These are phyloP conservation scores for Neurospora crassa DNA, from an alignment of 2,329 filamentous ascomycete genomes.

Conservation along the genomic window DNA sequence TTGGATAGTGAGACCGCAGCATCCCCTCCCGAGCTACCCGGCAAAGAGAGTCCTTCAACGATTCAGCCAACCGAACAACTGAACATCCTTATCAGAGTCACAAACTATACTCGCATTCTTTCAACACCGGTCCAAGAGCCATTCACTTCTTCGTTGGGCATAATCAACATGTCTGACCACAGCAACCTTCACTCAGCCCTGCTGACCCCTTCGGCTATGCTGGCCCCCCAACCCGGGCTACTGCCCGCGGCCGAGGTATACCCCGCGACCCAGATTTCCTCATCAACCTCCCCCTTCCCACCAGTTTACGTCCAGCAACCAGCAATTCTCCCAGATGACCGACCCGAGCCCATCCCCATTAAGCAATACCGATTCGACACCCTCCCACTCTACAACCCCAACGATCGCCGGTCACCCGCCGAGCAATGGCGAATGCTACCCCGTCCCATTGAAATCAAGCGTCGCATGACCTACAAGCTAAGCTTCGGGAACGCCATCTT, in stretches of 20 bases:
- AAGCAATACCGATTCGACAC: neutral
- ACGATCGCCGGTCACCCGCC: neutral
- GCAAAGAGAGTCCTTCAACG: neutral
- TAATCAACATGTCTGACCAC: neutral
- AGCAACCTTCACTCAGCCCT: neutral
- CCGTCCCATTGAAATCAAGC: neutral
- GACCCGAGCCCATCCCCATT: neutral
- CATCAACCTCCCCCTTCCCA: neutral
- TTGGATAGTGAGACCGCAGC: neutral
- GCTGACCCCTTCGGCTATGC: neutral
- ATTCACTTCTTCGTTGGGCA: neutral
- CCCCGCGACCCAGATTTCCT: neutral
- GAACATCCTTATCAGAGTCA: neutral
- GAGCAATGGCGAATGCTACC: neutral
- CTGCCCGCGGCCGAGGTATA: neutral
- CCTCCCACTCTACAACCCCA: neutral
- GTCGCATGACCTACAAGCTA: neutral
- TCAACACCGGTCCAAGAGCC: neutral
- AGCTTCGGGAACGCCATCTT: neutral
- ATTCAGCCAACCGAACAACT: neutral
- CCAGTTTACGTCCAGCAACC: neutral
- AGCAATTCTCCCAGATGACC: neutral
- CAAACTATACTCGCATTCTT: neutral
- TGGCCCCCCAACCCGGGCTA: neutral
- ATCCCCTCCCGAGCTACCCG: neutral